Base-by-base conservation (phyloP, 768 basidiomycete species). In the Rhizopogon vulgaris region DNA sequence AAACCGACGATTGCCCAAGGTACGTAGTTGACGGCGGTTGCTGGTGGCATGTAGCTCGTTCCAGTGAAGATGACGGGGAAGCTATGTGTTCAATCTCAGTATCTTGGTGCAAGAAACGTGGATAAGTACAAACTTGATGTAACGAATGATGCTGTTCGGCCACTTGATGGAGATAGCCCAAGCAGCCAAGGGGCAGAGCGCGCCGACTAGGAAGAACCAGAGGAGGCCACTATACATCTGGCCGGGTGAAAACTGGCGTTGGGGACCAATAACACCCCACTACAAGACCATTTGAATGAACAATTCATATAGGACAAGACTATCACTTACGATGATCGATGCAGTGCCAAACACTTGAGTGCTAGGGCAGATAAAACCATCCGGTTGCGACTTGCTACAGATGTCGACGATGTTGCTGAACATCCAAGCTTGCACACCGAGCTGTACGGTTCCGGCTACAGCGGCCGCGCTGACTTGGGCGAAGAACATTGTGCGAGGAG, bases 191-290 rank as follows among this genome's bases (percentile, higher is more conserved):
- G 87, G 87, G 45, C 75, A 71, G 48, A 80, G 28, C 52, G 80
- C 74, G n/a, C 89, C 87, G 55, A 84, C 60, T 51, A 87, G 77
- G 84, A 90, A 90, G 72, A 87, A 89, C 69, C 82, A 80, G 12
- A 78, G 60, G 14, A 88, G 72, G 18, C 22, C 49, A 49, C 56
- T 43, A 10, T 53, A 64, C 69, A 82, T 69, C 61, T 80, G 78
- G 25, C 84, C 85, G n/a, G 69, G 58, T 12, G 78, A 83, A 74
- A 84, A 88, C 62, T 82, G 82, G 18, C 79, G 73, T 7, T 71
- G 72, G 14, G 87, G 87, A 6, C 87, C 86, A 55, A 90, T 85
- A 53, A 86, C 83, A 60, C 87, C 83, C 52, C 51, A 52, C 39
- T 36, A 56, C 57, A 51, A 51, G 41, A 58, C 51, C 56, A 46